Conservation (phyloP, 345 rosid genomes). For the Excoecaria cochinchinensis region DNA sequence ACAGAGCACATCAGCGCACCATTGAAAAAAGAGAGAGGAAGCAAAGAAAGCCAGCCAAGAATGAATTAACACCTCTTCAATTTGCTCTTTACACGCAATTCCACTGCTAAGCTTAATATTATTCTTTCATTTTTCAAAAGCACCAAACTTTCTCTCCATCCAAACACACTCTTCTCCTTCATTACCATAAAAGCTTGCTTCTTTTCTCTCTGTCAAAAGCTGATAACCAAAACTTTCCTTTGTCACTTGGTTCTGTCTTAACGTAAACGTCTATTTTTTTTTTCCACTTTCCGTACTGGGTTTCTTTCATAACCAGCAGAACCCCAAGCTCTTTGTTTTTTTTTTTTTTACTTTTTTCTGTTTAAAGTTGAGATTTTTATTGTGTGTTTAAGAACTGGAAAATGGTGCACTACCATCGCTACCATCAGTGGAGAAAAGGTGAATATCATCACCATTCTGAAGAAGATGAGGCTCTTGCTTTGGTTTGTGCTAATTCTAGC, state of each 20-base stretch:
- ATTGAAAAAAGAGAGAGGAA: not conserved
- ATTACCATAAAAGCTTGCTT: not conserved
- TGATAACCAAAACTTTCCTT: not conserved
- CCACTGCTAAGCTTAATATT: not conserved
- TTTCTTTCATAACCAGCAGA: not conserved
- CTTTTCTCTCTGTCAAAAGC: not conserved
- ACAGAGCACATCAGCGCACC: not conserved
- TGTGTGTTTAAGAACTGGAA: not conserved
- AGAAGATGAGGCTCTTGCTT: slow-evolving; percentile 36
- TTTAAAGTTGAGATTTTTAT: not conserved
- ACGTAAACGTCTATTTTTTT: not conserved
- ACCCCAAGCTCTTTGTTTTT: not conserved
- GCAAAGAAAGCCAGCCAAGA: not conserved
- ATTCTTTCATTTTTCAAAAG: not conserved
- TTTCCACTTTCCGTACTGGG: not conserved
- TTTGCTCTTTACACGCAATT: slow-evolving; percentile 1
- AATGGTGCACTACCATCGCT: slow-evolving; percentile 51
- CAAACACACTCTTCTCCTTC: not conserved
- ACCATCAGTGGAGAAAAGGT: slow-evolving; percentile 45
- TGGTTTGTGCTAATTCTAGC: slow-evolving; percentile 33
- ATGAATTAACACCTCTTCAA: not conserved
- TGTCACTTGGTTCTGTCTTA: not conserved
- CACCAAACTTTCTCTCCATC: not conserved
- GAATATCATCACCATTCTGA: slow-evolving; percentile 38
- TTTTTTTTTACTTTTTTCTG: not conserved